Percentiles rank a stretch among this genome's conserved stretches.
Evolutionary conservation across 1,284 basidiomycete genomes (phyloP).

Genomic region (Rhodotorula sp.): DNA sequence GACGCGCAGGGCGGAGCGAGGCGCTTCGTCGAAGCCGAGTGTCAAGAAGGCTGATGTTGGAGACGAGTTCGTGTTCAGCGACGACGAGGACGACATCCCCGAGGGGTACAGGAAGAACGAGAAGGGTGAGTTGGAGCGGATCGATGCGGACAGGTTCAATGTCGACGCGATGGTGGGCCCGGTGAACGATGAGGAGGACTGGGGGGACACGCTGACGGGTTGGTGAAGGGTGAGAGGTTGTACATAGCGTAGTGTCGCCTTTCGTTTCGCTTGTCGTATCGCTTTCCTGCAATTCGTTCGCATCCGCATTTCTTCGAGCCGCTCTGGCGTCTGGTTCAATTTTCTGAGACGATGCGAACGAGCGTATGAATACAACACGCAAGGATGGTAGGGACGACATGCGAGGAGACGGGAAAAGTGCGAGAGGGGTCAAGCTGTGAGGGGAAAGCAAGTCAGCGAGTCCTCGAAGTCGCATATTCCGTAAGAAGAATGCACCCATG

Average conservation of each 20-base stretch:
- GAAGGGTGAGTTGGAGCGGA: not conserved
- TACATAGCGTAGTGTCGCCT: too few relatives aligned
- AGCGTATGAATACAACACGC: not conserved
- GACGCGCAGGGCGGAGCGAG: not conserved
- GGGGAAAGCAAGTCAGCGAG: too few relatives aligned
- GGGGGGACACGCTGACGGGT: constrained; percentile 4
- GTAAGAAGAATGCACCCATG: not conserved
- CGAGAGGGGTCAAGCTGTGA: too few relatives aligned
- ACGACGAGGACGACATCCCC: not conserved
- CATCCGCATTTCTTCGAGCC: not conserved
- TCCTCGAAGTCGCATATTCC: not conserved
- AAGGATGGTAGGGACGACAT: too few relatives aligned
- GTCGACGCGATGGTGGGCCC: not conserved
- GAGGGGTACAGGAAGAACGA: not conserved
- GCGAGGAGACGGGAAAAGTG: not conserved
- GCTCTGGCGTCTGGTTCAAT: too few relatives aligned
- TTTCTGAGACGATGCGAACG: not conserved
- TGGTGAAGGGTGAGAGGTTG: not conserved
- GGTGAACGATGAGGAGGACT: not conserved
- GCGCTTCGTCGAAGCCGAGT: not conserved
- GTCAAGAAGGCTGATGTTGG: not conserved
- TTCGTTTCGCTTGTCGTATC: not conserved
- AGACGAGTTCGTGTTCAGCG: not conserved
- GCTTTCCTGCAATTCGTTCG: not conserved
- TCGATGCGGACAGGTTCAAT: not conserved